Conservation (phyloP, 805 yeast species). For the Millerago galiae region DNA sequence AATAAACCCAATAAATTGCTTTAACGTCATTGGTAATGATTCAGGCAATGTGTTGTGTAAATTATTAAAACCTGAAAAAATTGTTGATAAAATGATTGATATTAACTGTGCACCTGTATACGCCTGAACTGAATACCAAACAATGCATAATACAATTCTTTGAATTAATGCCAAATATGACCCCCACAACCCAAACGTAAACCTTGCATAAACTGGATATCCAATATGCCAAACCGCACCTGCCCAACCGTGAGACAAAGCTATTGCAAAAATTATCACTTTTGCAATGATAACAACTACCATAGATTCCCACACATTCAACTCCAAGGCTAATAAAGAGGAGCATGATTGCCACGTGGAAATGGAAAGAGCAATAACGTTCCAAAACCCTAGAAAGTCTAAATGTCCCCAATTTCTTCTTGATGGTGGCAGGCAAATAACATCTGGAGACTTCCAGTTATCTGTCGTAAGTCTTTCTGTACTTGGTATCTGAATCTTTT, state of each 20-base stretch:
- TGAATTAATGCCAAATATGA: slow-evolving; percentile 36
- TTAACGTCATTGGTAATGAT: slow-evolving; percentile 33
- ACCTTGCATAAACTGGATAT: slow-evolving; percentile 37
- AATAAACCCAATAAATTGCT: slow-evolving; percentile 35
- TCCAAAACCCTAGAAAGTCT: slow-evolving; percentile 38
- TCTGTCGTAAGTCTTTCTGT: slow-evolving; percentile 15
- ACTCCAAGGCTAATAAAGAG: slow-evolving; percentile 36
- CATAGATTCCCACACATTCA: slow-evolving; percentile 38
- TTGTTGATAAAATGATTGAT: slow-evolving; percentile 31
- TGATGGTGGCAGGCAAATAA: slow-evolving; percentile 37
- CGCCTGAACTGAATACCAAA: slow-evolving; percentile 42
- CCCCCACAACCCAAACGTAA: slow-evolving; percentile 42
- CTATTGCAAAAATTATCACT: slow-evolving; percentile 32
- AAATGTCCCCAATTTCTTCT: slow-evolving; percentile 42
- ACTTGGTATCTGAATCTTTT: slow-evolving; percentile 16
- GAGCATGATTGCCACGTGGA: slow-evolving; percentile 38
- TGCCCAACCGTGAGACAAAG: slow-evolving; percentile 38
- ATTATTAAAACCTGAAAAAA: slow-evolving; percentile 32
- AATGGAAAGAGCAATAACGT: slow-evolving; percentile 31
- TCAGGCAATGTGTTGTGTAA: slow-evolving; percentile 35
- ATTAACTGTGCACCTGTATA: slow-evolving; percentile 41
- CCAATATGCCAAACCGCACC: slow-evolving; percentile 47
- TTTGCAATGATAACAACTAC: slow-evolving; percentile 37
- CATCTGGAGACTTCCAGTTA: slow-evolving; percentile 32
- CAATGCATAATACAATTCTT: slow-evolving; percentile 37